A percentile compares a stretch with the other conserved stretches of the same genome.
phyloP scores from a whole-genome alignment of 2,329 filamentous ascomycete species.

The Pseudopyrenochaeta lycopersici region DNA sequence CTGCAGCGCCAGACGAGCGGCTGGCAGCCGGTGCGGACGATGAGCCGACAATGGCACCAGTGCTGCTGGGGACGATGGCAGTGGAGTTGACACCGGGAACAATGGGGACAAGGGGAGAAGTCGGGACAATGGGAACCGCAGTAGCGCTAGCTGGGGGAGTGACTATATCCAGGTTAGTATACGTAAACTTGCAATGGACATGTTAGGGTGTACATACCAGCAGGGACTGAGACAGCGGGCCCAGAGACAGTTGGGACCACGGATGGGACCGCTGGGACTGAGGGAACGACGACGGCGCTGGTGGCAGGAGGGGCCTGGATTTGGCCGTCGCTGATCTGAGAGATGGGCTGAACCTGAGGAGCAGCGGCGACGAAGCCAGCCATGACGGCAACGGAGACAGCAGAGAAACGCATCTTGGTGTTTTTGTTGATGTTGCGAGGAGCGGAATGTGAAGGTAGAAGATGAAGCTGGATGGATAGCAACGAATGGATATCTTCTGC shows the following conservation, averaged over 20 bases:
- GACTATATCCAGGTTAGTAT: conserved; percentile 7
- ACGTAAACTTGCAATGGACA: neutral
- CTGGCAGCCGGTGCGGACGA: neutral
- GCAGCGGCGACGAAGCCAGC: conserved; percentile 40
- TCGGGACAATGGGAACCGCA: conserved; percentile 17
- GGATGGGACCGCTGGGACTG: conserved; percentile 8
- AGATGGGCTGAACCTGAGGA: conserved; percentile 44
- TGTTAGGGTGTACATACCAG: conserved; percentile 5
- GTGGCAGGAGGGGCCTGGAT: conserved; percentile 45
- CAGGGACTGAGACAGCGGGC: conserved; percentile 9
- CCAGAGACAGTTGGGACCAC: conserved; percentile 6
- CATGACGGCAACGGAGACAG: conserved; percentile 35
- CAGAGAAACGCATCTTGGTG: conserved; percentile 45
- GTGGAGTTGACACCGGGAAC: conserved; percentile 17
- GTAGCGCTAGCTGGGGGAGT: conserved; percentile 12
- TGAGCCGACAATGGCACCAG: conserved; percentile 2
- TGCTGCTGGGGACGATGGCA: conserved; percentile 2
- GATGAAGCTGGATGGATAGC: conserved; percentile 17
- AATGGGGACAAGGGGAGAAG: conserved; percentile 12
- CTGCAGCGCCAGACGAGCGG: conserved; percentile 3
- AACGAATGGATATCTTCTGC: conserved; percentile 22
- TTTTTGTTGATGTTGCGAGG: conserved; percentile 13
- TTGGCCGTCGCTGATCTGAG: conserved; percentile 50
- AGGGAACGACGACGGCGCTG: conserved; percentile 8
- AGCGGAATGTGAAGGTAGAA: conserved; percentile 8